Conservation (phyloP, 73 alveolate species). For the Stentor roeselii region DNA sequence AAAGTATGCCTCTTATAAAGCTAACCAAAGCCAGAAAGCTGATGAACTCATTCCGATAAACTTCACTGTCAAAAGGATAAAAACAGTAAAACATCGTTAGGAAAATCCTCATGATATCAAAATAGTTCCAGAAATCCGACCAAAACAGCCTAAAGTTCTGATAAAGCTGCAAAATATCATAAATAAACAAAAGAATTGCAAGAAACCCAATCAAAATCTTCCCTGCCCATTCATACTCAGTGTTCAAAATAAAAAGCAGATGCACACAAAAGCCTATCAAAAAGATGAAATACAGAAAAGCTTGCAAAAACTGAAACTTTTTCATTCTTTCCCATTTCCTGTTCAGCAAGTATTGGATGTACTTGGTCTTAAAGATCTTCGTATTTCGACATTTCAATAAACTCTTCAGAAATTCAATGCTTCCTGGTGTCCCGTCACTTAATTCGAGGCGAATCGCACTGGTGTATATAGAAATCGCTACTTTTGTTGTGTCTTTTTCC, state of each 20-base stretch:
- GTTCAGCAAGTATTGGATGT: not conserved
- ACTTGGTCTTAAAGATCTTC: not conserved
- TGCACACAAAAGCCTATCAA: no score
- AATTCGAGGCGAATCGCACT: not conserved
- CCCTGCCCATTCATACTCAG: no score
- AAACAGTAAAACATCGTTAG: not conserved
- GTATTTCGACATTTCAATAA: not conserved
- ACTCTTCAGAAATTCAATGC: not conserved
- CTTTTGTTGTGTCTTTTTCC: no score
- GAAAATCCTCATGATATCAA: not conserved
- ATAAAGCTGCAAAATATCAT: not conserved
- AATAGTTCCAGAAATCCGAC: not conserved
- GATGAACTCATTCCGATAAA: not conserved
- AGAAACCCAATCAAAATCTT: no score
- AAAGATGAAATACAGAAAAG: no score
- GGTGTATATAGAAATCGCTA: not conserved
- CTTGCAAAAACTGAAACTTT: not conserved
- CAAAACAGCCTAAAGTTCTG: not conserved
- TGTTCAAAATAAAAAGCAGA: no score
- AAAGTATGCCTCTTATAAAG: not conserved
- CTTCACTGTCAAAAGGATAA: not conserved
- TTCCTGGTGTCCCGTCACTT: not conserved
- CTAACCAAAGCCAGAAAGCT: not conserved
- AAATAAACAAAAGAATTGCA: not conserved
- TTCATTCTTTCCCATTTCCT: not conserved